These are phyloP conservation scores for Chaetothyriales sp. DNA, from an alignment of 2,329 filamentous ascomycete genomes.

Conservation along the genomic window DNA sequence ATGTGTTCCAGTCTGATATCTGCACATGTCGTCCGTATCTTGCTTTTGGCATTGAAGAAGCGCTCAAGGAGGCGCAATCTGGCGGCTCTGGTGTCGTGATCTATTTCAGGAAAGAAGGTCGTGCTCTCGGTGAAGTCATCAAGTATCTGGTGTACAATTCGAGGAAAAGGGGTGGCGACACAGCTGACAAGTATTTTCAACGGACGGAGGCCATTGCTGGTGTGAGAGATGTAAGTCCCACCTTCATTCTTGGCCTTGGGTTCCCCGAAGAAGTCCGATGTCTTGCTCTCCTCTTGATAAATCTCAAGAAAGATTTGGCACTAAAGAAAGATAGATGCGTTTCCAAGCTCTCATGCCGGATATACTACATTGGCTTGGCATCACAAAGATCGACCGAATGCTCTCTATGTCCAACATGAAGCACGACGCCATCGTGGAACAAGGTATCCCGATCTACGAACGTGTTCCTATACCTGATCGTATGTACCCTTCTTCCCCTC, in stretches of 20 bases:
- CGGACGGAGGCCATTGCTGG: slow-evolving; percentile 94
- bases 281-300: too few species aligned
- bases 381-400: slow-evolving; percentile 98
- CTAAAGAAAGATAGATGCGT: too few species aligned
- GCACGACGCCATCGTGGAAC: slow-evolving; percentile 38
- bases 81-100: slow-evolving; percentile 91
- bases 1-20: slow-evolving; percentile 96
- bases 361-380: slow-evolving; percentile 94
- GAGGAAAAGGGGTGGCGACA: slow-evolving; percentile 28
- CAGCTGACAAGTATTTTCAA: slow-evolving; percentile 86
- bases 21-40: slow-evolving; percentile 88
- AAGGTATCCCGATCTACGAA: slow-evolving; percentile 62
- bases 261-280: too few species aligned
- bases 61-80: slow-evolving; percentile 89
- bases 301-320: too few species aligned
- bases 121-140: slow-evolving; percentile 86
- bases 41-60: slow-evolving; percentile 93
- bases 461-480: slow-evolving; percentile 81
- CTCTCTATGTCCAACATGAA: slow-evolving; percentile 85
- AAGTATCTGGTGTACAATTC: slow-evolving; percentile 61
- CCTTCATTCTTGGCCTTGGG: too few species aligned
- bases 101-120: slow-evolving; percentile 95
- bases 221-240: slow-evolving; percentile 70
- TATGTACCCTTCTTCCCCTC: too few species aligned
- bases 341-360: slow-evolving; percentile 98